Evolutionary conservation across 2,329 filamentous ascomycete genomes (phyloP).

Genomic region (Alternaria sp.): DNA sequence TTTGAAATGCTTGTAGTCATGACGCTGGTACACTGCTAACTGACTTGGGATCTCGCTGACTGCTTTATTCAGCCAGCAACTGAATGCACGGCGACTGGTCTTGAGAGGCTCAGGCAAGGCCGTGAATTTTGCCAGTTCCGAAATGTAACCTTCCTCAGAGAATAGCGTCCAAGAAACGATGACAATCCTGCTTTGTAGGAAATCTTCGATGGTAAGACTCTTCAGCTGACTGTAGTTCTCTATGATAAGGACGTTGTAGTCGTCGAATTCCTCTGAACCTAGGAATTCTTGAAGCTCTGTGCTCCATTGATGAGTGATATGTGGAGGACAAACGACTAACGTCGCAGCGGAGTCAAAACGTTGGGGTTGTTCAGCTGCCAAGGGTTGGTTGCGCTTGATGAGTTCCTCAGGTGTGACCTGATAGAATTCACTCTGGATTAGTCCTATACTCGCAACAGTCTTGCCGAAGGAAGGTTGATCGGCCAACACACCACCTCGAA

Average conservation of each 20-base stretch:
- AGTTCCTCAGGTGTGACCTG: constrained; percentile 17
- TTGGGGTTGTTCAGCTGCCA: constrained; percentile 15
- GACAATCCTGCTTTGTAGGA: constrained; percentile 62
- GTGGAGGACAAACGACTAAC: constrained; percentile 66
- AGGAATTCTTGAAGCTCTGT: constrained; percentile 64
- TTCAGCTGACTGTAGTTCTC: constrained; percentile 51
- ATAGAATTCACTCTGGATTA: constrained; percentile 61
- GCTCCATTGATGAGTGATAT: constrained; percentile 67
- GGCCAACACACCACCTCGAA: constrained; percentile 69
- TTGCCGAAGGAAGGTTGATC: constrained; percentile 74
- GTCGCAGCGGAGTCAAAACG: constrained; percentile 57
- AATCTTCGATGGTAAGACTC: constrained; percentile 54
- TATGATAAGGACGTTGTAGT: constrained; percentile 58
- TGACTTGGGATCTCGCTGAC: constrained; percentile 54
- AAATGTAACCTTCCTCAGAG: constrained; percentile 58
- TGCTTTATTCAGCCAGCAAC: constrained; percentile 63
- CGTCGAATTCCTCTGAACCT: constrained; percentile 34
- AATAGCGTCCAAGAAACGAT: constrained; percentile 64
- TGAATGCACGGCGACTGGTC: constrained; percentile 59
- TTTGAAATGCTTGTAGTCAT: constrained; percentile 45
- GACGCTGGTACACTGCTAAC: constrained; percentile 46
- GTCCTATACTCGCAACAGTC: constrained; percentile 66
- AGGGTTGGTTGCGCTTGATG: constrained; percentile 21
- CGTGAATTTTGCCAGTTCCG: constrained; percentile 60
- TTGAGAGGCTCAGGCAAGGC: constrained; percentile 53